phyloP scores from a whole-genome alignment of 306 rosid species.

The Fragaria iinumae region DNA sequence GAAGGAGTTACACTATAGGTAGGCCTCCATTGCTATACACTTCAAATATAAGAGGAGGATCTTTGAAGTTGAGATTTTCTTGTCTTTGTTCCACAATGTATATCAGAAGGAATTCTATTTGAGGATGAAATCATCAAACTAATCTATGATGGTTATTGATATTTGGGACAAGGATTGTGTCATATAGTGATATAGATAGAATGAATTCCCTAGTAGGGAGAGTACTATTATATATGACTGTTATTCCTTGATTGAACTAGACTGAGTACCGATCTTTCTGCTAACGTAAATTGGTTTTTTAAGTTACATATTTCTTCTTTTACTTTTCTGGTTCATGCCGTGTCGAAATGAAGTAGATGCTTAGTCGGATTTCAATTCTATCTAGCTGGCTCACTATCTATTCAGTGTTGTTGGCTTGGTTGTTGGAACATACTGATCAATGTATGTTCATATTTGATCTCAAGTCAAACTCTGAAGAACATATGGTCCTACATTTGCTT shows the following conservation, averaged over 20 bases:
- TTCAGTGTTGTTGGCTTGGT: neutral
- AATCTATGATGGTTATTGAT: neutral
- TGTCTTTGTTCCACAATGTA: neutral
- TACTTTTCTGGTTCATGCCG: neutral
- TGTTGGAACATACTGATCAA: neutral
- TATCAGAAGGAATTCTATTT: neutral
- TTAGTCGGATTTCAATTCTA: neutral
- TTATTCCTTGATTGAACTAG: neutral
- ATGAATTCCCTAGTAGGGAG: neutral
- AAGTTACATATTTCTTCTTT: neutral
- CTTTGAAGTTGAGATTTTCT: neutral
- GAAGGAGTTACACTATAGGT: neutral
- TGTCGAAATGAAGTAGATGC: neutral
- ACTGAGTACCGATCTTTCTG: neutral
- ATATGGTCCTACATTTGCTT: slow-evolving; percentile 2
- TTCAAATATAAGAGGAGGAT: neutral
- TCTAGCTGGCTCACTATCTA: neutral
- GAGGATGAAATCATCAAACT: neutral
- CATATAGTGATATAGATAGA: neutral
- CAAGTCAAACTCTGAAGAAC: neutral
- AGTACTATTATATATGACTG: neutral
- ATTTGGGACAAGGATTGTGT: too few species aligned
- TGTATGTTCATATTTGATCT: neutral
- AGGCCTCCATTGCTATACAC: neutral
- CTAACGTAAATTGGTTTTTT: neutral